These are phyloP conservation scores for Angophora floribunda DNA, from an alignment of 345 rosid species.

Conservation along the genomic window DNA sequence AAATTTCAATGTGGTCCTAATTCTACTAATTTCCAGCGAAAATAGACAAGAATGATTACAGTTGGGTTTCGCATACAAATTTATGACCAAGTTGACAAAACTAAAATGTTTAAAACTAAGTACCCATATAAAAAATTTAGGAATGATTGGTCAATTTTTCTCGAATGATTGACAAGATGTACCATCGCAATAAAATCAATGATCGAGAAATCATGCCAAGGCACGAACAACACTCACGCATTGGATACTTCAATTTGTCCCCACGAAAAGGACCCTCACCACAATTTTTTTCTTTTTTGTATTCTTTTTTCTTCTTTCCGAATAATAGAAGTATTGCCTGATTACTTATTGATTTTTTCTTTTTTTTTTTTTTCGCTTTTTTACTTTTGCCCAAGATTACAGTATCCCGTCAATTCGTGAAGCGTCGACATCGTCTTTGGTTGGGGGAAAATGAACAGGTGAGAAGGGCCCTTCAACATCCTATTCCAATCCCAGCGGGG, in stretches of 20 bases:
- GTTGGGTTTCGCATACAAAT: rapidly evolving
- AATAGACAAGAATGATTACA: rapidly evolving
- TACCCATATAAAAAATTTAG: rapidly evolving
- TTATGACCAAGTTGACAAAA: no score
- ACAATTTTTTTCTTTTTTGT: neutral
- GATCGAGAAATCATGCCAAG: neutral
- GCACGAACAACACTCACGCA: neutral
- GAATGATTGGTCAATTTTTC: neutral
- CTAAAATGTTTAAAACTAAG: no score
- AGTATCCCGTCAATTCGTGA: neutral
- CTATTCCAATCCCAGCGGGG: neutral
- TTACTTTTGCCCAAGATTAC: neutral
- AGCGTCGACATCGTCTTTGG: neutral
- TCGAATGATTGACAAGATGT: neutral
- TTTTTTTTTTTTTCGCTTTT: rapidly evolving
- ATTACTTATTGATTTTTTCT: neutral
- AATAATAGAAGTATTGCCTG: neutral
- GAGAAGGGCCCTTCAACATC: neutral
- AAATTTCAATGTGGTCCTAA: neutral
- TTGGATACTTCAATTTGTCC: neutral
- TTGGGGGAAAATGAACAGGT: neutral
- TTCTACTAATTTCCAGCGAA: no score
- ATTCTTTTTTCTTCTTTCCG: neutral
- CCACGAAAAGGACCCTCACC: neutral
- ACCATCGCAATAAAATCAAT: neutral